Base-by-base conservation (phyloP, 192 early-diverging fungal species). In the Entophlyctis helioformis region DNA sequence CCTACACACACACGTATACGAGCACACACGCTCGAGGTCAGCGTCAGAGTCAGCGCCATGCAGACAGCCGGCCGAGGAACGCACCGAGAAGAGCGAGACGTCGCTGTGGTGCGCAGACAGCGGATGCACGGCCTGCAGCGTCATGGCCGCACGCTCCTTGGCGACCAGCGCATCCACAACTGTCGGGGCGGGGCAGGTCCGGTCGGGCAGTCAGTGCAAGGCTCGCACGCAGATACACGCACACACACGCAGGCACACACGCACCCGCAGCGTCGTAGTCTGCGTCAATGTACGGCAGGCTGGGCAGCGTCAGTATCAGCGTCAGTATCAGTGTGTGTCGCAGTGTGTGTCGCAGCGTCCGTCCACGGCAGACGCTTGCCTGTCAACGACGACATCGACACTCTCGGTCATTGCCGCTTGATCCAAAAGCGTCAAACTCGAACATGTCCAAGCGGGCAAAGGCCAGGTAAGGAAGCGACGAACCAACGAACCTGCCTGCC, bases 211-310 rank as follows among this genome's bases (percentile, higher is more conserved):
- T 16, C 41, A 34, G 24, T 45, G 9, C 19, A 33, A 15, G 35
- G 12, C 10, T 22, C 36, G 25, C 15, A 11, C 9, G 36, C 16
- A 13, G 18, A 16, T 11, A 12, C 9, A 1, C 23, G 22, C 19
- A 33, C 18, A 18, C 44, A 15, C 43, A 36, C 3, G 18, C 12
- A 10, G 5, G 20, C 1, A 36, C 18, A 9, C 2, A 45, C 50
- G 13, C 39, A 53, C 60, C 38, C 31, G 49, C 56, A 19, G 37
- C 28, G 24, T 49, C 39, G 23, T 38, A 41, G 15, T 59, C 57
- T 22, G 51, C 44, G 48, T 66, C 64, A 31, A 66, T 50, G 51
- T 66, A 66, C 18, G 64, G 64, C 25, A 66, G 34, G 15, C 56
- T 57, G 28, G 26, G 9, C 13, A 51, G 36, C n/a, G n/a, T n/a